These are phyloP conservation scores for Kodamaea kaohsiungensis DNA, from an alignment of 805 yeast genomes.

Conservation along the genomic window DNA sequence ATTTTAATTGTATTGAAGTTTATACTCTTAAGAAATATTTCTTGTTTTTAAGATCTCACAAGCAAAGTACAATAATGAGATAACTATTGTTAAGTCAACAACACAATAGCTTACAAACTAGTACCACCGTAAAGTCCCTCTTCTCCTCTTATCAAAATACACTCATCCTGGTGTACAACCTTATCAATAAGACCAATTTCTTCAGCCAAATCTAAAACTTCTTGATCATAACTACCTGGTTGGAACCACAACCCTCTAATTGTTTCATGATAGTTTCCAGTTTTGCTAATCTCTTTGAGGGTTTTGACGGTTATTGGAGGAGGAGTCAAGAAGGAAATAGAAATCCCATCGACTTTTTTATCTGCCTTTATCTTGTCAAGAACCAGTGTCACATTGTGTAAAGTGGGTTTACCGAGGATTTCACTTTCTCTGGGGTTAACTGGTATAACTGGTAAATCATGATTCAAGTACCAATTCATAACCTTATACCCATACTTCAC, in stretches of 20 bases:
- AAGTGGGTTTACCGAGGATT: conserved; percentile 47
- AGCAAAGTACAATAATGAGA: neutral
- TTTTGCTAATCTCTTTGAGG: conserved; percentile 35
- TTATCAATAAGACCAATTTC: conserved; percentile 30
- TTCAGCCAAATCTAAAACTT: conserved; percentile 45
- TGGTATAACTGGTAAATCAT: conserved; percentile 60
- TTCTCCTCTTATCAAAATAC: conserved; percentile 73
- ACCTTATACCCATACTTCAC: conserved; percentile 71
- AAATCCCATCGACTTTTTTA: conserved; percentile 40
- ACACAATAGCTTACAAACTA: neutral
- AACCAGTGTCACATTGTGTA: conserved; percentile 29
- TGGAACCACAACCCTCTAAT: conserved; percentile 79
- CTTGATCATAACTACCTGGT: conserved; percentile 70
- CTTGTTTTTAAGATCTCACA: neutral
- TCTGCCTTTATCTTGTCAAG: conserved; percentile 18
- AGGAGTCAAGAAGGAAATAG: conserved; percentile 74
- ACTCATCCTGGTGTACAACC: conserved; percentile 54
- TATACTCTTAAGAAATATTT: no score
- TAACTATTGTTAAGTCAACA: neutral
- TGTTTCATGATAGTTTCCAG: conserved; percentile 37
- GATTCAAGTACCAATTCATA: conserved; percentile 62
- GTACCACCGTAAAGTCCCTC: conserved; percentile 32
- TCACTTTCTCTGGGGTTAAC: conserved; percentile 52
- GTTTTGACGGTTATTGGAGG: conserved; percentile 53
- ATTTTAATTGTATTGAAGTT: no score